These are phyloP conservation scores for Eucalyptus cloeziana DNA, from an alignment of 345 rosid genomes.

Conservation along the genomic window DNA sequence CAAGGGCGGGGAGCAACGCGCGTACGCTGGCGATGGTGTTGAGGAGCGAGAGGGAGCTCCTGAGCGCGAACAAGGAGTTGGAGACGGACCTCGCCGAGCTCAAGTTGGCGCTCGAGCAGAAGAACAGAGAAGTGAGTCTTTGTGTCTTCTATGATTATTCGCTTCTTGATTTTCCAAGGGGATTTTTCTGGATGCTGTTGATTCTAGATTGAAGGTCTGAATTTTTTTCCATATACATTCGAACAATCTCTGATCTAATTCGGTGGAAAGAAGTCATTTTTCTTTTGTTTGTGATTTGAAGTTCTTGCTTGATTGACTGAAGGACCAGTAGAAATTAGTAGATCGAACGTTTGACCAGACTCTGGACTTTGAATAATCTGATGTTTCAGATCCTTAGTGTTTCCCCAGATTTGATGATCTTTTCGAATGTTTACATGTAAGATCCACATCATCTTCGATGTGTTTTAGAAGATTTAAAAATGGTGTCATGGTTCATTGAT, in stretches of 20 bases:
- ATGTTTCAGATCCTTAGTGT: neutral
- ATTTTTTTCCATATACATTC: neutral
- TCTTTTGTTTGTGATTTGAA: neutral
- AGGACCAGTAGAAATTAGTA: neutral
- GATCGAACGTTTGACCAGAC: neutral
- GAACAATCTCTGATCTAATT: neutral
- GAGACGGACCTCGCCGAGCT: conserved; percentile 49
- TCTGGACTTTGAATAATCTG: neutral
- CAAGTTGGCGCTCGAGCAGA: conserved; percentile 40
- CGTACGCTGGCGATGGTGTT: conserved; percentile 88
- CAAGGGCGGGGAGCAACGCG: conserved; percentile 48
- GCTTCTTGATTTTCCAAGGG: neutral
- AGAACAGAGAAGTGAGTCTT: conserved; percentile 52
- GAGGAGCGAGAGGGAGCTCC: conserved; percentile 84
- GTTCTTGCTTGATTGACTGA: neutral
- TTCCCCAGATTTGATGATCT: neutral
- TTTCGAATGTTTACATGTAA: neutral
- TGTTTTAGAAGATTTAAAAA: neutral
- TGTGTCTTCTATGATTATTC: neutral
- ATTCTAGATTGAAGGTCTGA: neutral
- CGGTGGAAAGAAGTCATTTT: neutral
- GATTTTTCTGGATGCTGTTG: neutral
- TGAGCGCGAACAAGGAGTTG: conserved; percentile 57
- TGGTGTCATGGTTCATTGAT: neutral
- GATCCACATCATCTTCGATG: neutral